Percentiles rank a stretch among this genome's conserved stretches.
Evolutionary conservation across 2,329 filamentous ascomycete genomes (phyloP).

Genomic region (Phyllosticta capitalensis): DNA sequence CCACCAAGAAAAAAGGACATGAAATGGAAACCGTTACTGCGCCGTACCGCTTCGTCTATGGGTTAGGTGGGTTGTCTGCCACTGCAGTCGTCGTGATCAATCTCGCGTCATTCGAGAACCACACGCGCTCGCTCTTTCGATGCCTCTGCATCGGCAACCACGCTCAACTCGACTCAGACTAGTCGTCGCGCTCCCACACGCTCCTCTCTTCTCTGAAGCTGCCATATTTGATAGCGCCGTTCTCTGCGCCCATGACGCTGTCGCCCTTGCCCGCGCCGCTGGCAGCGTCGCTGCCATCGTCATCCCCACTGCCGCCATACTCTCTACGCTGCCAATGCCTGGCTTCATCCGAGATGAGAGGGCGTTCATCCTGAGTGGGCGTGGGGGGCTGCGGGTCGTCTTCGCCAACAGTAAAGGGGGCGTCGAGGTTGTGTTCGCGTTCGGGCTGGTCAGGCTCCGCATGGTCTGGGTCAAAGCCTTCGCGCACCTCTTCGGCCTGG

Average conservation of each 20-base stretch:
- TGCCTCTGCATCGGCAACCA: not conserved
- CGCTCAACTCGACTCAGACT: not conserved
- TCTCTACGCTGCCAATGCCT: constrained; percentile 34
- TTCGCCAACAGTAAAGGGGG: constrained; percentile 35
- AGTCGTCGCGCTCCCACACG: constrained; percentile 25
- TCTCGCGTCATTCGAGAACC: not conserved
- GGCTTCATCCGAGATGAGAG: constrained; percentile 34
- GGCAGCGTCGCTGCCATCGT: constrained; percentile 11
- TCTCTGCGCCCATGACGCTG: constrained; percentile 12
- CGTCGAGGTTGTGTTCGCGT: constrained; percentile 34
- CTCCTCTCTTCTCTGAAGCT: constrained; percentile 35
- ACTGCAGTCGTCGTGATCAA: too few species aligned
- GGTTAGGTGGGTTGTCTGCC: too few species aligned
- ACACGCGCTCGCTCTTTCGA: not conserved
- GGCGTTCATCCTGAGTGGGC: constrained; percentile 22
- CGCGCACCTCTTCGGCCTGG: constrained; percentile 42
- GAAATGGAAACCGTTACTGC: not conserved
- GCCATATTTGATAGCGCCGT: constrained; percentile 20
- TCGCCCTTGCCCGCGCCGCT: constrained; percentile 15
- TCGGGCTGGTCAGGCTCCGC: constrained; percentile 35
- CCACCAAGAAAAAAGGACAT: not conserved
- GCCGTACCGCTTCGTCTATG: not conserved
- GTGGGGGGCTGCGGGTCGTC: constrained; percentile 28
- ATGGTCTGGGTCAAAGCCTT: constrained; percentile 45
- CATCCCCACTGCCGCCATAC: constrained; percentile 14